Base-by-base conservation (phyloP, 2,329 filamentous ascomycete species). In the Hypoxylon sp. region DNA sequence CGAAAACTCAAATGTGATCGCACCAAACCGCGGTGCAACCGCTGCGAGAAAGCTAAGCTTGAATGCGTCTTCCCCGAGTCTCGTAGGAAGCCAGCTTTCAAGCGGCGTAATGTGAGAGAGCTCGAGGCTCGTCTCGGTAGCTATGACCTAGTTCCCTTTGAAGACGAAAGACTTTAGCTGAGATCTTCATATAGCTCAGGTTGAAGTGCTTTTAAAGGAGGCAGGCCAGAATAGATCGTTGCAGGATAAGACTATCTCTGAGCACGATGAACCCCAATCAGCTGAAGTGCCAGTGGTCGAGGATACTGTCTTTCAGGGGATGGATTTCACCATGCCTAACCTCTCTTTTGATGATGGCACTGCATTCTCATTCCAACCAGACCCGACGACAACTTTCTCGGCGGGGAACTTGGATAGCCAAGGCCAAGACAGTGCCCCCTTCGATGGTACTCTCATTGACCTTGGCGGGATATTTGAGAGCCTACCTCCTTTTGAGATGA, bases 1-100 rank as follows among this genome's bases (percentile, higher is more conserved):
- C 86, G 94, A 73, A 98, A 98, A 81, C 83, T 97, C 73, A 91
- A 92, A 79, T 98, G 94, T 81, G 94, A 98, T 80, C 91, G 94
- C 30, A 84, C 83, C 50, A 92, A 90, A 75, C 94, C 94, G 14
- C 87, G 89, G 25, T 98, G 95, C 75, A 88, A 89, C 45, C 94
- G 94, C 19, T 98, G 95, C 79, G 83, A 87, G 59, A 88, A 92
- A 71, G 81, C 94, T 50, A 87, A 89, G 57, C 89, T 91, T 77
- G 90, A 93, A 58, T 98, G 95, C 80, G 86, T 92, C 61, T 98
- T 97, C 79, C 94, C 97, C 67, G 93, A 97, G 80, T 92, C 94
- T 61, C 87, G 94, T 75, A 90, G 93, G 81, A 97, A 97, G 82
- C 93, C 93, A 60, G 92, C 93, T 3, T 91, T 93, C 19, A 97